Evolutionary conservation across 2,329 filamentous ascomycete species (phyloP).

Genomic region (Claviceps cyperi): DNA sequence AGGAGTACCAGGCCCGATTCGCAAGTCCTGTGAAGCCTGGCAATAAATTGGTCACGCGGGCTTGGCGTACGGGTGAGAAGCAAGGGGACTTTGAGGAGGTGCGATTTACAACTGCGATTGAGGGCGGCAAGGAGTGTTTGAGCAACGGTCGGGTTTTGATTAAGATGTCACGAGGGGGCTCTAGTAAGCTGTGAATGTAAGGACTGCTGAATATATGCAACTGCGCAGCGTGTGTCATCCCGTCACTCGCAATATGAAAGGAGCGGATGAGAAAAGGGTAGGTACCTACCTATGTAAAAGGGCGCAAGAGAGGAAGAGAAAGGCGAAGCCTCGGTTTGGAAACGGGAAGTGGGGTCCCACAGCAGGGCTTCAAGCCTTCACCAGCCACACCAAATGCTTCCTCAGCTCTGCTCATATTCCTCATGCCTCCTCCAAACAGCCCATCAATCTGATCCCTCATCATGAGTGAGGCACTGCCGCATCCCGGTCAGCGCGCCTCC

Average conservation of each 20-base stretch:
- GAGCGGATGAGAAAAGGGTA: no score
- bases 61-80: slow-evolving; percentile 60
- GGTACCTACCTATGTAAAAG: no score
- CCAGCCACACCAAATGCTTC: not conserved
- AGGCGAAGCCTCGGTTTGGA: not conserved
- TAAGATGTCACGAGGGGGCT: slow-evolving; percentile 40
- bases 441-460: no score
- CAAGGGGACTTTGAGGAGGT: slow-evolving; percentile 65
- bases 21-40: slow-evolving; percentile 72
- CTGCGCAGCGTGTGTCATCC: no score
- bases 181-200: slow-evolving; percentile 45
- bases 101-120: slow-evolving; percentile 63
- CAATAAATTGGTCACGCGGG: slow-evolving; percentile 66
- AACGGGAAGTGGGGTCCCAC: not conserved
- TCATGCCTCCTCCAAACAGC: no score
- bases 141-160: slow-evolving; percentile 77
- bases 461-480: slow-evolving; percentile 26
- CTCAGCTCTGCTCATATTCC: not conserved
- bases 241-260: no score
- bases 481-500: slow-evolving; percentile 63
- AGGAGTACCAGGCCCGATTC: slow-evolving; percentile 80
- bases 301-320: no score
- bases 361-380: not conserved
- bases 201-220: no score
- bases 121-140: slow-evolving; percentile 69